phyloP scores from a whole-genome alignment of 75 land plant species.

The Cupressus sempervirens region DNA sequence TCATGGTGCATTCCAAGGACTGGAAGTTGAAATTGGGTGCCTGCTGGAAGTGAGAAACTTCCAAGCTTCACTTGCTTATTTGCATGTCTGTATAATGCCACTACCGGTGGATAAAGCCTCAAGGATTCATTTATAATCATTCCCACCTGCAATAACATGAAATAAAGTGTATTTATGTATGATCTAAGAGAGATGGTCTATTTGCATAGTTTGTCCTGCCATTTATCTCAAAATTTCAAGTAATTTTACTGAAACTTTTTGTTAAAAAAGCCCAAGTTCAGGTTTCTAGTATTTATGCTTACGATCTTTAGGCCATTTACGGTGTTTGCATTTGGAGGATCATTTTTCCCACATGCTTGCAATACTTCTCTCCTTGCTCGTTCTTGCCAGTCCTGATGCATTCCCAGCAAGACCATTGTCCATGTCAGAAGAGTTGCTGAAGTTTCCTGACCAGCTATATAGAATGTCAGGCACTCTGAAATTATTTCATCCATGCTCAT shows the following conservation, averaged over 20 bases:
- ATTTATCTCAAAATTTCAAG: not conserved
- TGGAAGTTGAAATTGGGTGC: slow-evolving; percentile 11
- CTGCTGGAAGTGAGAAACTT: slow-evolving; percentile 21
- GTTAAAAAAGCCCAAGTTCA: not conserved
- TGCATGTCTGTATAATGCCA: not conserved
- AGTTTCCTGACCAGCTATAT: slow-evolving; percentile 52
- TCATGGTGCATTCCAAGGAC: slow-evolving; percentile 23
- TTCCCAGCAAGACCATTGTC: slow-evolving; percentile 34
- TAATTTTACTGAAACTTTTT: not conserved
- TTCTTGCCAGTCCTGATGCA: slow-evolving; percentile 48
- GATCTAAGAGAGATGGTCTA: not conserved
- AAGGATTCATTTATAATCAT: slow-evolving; percentile 32
- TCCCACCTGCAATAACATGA: slow-evolving; percentile 23
- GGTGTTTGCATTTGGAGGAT: slow-evolving; percentile 21
- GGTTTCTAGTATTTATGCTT: slow-evolving; percentile 14
- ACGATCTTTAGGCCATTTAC: slow-evolving; percentile 43
- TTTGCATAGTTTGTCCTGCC: not conserved
- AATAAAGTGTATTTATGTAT: not conserved
- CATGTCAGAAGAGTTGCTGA: slow-evolving; percentile 26
- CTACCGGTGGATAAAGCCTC: slow-evolving; percentile 29
- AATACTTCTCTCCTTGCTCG: slow-evolving; percentile 44
- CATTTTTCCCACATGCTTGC: slow-evolving; percentile 19
- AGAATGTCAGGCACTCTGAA: slow-evolving; percentile 47
- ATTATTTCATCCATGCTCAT: slow-evolving; percentile 45
- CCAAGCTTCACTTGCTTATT: slow-evolving; percentile 13